These are phyloP conservation scores for Neurospora sp. DNA, from an alignment of 495 filamentous ascomycete genomes.

Conservation along the genomic window DNA sequence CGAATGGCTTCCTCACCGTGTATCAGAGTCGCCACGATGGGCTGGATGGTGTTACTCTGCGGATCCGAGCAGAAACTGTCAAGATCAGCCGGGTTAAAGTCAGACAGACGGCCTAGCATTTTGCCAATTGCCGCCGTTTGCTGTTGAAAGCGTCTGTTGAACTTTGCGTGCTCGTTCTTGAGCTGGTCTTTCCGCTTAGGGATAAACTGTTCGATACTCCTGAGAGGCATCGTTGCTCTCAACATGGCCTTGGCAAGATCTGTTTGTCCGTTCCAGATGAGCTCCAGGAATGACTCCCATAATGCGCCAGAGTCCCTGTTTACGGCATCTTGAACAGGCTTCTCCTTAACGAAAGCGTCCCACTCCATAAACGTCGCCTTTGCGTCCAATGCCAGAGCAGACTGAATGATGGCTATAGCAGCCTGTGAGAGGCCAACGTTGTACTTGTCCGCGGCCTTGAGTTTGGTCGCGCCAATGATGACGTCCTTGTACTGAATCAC, in stretches of 20 bases:
- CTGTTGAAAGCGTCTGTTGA: slow-evolving; percentile 63
- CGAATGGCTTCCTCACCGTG: slow-evolving; percentile 56
- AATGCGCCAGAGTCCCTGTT: slow-evolving; percentile 54
- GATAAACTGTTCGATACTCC: slow-evolving; percentile 62
- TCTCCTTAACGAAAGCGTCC: slow-evolving; percentile 48
- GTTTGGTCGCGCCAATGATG: slow-evolving; percentile 32
- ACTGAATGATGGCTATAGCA: slow-evolving; percentile 55
- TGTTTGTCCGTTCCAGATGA: slow-evolving; percentile 52
- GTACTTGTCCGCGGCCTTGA: slow-evolving; percentile 23
- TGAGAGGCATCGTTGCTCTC: slow-evolving; percentile 56
- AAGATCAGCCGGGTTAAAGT: slow-evolving; percentile 58
- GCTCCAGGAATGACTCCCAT: slow-evolving; percentile 66
- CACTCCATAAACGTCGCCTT: slow-evolving; percentile 63
- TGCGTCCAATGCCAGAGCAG: slow-evolving; percentile 65
- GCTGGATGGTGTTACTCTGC: slow-evolving; percentile 46
- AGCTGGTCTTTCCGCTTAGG: slow-evolving; percentile 36
- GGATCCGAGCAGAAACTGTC: slow-evolving; percentile 52
- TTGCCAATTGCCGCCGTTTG: slow-evolving; percentile 58
- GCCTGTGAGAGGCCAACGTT: slow-evolving; percentile 31
- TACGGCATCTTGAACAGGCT: slow-evolving; percentile 54
- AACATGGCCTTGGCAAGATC: slow-evolving; percentile 60
- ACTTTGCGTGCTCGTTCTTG: slow-evolving; percentile 43
- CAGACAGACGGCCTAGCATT: slow-evolving; percentile 64
- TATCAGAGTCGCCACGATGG: slow-evolving; percentile 60
- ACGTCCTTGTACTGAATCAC: slow-evolving; percentile 37